These are phyloP conservation scores for Excoecaria cochinchinensis DNA, from an alignment of 345 rosid genomes.

Conservation along the genomic window DNA sequence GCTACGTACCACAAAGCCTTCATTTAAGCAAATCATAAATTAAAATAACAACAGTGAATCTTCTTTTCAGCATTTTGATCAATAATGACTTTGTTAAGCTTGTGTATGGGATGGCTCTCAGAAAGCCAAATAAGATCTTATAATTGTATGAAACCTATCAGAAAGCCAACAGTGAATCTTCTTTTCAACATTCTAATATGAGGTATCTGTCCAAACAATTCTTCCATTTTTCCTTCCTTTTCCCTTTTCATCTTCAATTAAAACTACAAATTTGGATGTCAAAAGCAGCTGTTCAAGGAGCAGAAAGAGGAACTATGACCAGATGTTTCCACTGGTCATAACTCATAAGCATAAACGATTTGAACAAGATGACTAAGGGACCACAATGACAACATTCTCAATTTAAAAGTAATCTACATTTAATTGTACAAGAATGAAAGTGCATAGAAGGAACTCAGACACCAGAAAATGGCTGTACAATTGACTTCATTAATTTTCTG, in stretches of 20 bases:
- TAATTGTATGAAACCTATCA: too few species aligned
- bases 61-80: neutral
- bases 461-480: too few species aligned
- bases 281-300: neutral
- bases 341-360: neutral
- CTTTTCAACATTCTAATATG: neutral
- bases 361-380: neutral
- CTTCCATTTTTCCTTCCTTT: constrained; percentile 1
- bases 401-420: neutral
- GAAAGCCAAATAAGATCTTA: neutral
- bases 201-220: constrained; percentile 1
- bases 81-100: neutral
- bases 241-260: neutral
- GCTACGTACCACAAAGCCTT: too few species aligned
- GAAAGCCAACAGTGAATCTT: too few species aligned
- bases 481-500: neutral
- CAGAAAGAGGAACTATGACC: constrained; percentile 4
- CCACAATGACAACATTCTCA: neutral
- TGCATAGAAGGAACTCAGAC: neutral
- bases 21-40: too few species aligned
- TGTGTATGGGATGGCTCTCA: neutral
- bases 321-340: constrained; percentile 1
- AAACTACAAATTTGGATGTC: neutral
- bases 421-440: neutral
- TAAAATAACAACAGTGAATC: neutral